Conservation (phyloP, 495 filamentous ascomycete genomes). For the Letharia columbiana region DNA sequence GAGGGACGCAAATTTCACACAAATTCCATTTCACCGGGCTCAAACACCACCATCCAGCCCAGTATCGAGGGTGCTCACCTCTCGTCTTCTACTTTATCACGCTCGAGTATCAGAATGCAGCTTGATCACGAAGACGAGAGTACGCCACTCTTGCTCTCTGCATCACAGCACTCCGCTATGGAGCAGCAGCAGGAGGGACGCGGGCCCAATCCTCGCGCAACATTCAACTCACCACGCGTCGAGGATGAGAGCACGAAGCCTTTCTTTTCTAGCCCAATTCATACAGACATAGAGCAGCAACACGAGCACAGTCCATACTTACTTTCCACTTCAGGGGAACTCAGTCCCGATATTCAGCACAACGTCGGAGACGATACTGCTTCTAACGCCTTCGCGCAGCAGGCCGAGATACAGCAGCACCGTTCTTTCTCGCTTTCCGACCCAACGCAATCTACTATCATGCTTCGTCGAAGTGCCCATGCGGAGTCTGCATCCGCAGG, state of each 20-base stretch:
- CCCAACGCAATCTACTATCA: background rate
- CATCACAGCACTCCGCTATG: background rate
- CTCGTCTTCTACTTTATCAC: background rate
- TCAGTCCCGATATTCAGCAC: background rate
- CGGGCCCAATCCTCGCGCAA: background rate
- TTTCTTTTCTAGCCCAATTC: background rate
- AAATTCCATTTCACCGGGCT: background rate
- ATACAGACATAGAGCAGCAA: background rate
- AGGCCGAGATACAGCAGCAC: background rate
- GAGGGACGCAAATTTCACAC: background rate
- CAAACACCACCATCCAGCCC: background rate
- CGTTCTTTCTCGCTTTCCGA: background rate
- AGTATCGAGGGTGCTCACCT: background rate
- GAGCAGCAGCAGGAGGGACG: background rate
- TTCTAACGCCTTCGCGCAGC: background rate
- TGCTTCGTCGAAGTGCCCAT: background rate
- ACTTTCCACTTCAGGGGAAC: background rate
- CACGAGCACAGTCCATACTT: background rate
- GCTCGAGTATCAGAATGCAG: background rate
- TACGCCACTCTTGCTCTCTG: background rate
- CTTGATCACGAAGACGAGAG: background rate
- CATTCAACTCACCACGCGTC: background rate
- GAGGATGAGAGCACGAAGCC: background rate
- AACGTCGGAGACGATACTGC: background rate
- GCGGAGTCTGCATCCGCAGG: background rate